Base-by-base conservation (phyloP, 192 early-diverging fungal species). In the Coemansia sp. region DNA sequence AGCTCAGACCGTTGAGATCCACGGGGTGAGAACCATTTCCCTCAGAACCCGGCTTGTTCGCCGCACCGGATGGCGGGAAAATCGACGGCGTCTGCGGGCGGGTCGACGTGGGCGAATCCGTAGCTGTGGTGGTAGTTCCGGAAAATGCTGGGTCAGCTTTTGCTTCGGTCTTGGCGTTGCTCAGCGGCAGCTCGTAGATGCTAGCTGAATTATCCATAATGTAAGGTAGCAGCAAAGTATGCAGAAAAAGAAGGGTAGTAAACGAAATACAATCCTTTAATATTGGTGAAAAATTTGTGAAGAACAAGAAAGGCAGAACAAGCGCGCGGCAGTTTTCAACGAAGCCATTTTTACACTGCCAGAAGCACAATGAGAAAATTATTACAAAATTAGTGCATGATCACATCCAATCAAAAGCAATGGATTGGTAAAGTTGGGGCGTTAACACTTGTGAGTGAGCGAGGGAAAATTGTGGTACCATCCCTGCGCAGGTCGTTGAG, bases 1-100 rank as follows among this genome's bases (percentile, higher is more conserved):
- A 93, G 66, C 88, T 91, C 52, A 93, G 77, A 10, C 91, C 91
- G 55, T 91, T 85, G 43, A 88, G 75, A 51, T 90, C 85, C 23
- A 90, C 83, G 7, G 87, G 61, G 41, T 64, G 31, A 37, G 57
- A 60, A 39, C 62, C 62, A 47, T 57, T 6, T 6, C 47, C 49
- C 19, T 55, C 22, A 5, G 21, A 4, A 25, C 4, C 25, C 29
- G 39, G 55, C 23, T 29, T 16, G 22, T 21, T 38, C 37, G 7
- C 3, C 3, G 59, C 50, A 29, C 50, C 59, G 16, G 70, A 37
- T 16, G 74, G 58, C 25, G 62, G 55, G 53, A 82, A 76, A 23
- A 82, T 67, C 27, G 80, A 71, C 1, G 80, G 80, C 2, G 80
- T 72, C n/a, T 77, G 70, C 3, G 80, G 61, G 37, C 74, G 74